Percentiles rank a stretch among this genome's conserved stretches.
phyloP scores from a whole-genome alignment of 345 rosid species.

The Anastatica hierochuntica region DNA sequence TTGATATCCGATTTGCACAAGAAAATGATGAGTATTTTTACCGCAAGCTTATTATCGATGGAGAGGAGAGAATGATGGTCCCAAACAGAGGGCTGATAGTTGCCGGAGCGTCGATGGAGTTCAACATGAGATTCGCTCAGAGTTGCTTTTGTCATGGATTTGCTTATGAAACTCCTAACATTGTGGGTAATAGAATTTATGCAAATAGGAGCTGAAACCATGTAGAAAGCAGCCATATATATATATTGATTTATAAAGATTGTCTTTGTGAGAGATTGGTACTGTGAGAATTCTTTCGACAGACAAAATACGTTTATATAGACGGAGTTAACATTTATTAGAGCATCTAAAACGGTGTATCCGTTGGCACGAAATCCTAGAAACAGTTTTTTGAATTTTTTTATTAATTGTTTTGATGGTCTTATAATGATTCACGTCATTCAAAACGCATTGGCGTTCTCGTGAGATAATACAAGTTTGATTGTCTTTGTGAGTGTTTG shows the following conservation, averaged over 20 bases:
- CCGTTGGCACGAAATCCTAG: no score
- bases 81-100: slow-evolving; percentile 22
- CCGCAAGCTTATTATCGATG: slow-evolving; percentile 3
- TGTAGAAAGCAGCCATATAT: slow-evolving; percentile 5
- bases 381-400: no score
- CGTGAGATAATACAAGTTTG: no score
- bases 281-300: no score
- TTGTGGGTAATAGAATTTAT: not conserved
- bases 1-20: no score
- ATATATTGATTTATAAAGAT: not conserved
- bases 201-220: not conserved
- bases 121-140: not conserved
- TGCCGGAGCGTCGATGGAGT: slow-evolving; percentile 12
- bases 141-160: not conserved
- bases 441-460: no score
- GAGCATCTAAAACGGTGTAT: no score
- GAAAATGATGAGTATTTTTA: not conserved
- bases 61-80: slow-evolving; percentile 13
- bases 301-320: no score
- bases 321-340: no score
- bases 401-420: no score
- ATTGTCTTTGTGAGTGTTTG: no score
- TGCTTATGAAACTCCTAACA: not conserved
- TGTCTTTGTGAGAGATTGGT: not conserved
- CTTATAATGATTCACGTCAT: no score